phyloP scores from a whole-genome alignment of 2,329 filamentous ascomycete species.

The Cercospora zeae-maydis region DNA sequence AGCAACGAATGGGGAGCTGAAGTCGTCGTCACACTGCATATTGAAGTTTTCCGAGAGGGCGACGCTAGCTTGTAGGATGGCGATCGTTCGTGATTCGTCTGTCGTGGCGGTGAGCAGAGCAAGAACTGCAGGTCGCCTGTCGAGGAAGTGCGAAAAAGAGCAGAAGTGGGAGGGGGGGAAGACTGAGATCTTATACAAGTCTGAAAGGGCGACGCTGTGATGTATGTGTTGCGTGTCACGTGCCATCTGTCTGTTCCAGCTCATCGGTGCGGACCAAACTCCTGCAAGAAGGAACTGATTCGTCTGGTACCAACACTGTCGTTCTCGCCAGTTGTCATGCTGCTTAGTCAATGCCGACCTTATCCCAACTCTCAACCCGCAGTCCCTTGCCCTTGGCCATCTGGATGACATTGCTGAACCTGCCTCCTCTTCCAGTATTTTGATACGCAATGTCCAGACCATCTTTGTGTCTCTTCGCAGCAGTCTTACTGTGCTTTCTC shows the following conservation, averaged over 20 bases:
- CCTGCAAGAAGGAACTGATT: neutral
- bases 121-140: neutral
- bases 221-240: neutral
- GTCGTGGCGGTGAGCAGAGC: neutral
- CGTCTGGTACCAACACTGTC: neutral
- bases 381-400: constrained; percentile 32
- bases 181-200: neutral
- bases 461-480: constrained; percentile 30
- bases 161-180: neutral
- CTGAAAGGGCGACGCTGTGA: neutral
- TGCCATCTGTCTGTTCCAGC: neutral
- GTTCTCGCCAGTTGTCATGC: neutral
- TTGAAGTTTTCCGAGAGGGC: neutral
- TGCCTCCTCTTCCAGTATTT: constrained; percentile 30
- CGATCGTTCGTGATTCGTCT: neutral
- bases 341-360: constrained; percentile 35
- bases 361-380: constrained; percentile 35
- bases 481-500: constrained; percentile 67
- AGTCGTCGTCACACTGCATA: neutral
- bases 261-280: neutral
- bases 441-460: constrained; percentile 34
- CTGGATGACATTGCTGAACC: constrained; percentile 36
- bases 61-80: neutral
- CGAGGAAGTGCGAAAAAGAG: neutral
- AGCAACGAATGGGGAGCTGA: neutral